These are phyloP conservation scores for Phytophthora colocasiae DNA, from an alignment of 352 stramenopile genomes.

Conservation along the genomic window DNA sequence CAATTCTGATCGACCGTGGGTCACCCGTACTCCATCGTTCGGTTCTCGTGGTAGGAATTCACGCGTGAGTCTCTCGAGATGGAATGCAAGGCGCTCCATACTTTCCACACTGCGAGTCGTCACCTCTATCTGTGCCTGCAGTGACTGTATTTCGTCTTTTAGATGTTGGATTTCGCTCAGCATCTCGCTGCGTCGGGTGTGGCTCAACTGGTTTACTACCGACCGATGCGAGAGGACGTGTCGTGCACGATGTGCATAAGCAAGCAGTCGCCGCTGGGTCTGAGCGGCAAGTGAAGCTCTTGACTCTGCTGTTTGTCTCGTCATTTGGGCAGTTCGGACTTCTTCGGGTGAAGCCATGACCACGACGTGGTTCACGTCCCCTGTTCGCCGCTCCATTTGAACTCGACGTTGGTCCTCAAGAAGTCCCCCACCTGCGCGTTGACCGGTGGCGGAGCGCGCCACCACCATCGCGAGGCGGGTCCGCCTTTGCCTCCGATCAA, in stretches of 20 bases:
- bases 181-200: slow-evolving; percentile 40
- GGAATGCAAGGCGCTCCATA: slow-evolving; percentile 47
- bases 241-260: slow-evolving; percentile 32
- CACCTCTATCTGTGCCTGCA: slow-evolving; percentile 48
- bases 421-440: neutral
- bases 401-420: slow-evolving; percentile 17
- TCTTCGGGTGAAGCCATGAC: slow-evolving; percentile 32
- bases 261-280: slow-evolving; percentile 28
- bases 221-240: slow-evolving; percentile 30
- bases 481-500: slow-evolving; percentile 17
- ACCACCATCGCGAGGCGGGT: slow-evolving; percentile 29
- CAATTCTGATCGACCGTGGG: neutral
- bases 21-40: neutral
- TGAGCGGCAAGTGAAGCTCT: slow-evolving; percentile 2
- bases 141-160: slow-evolving; percentile 30
- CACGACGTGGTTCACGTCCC: slow-evolving; percentile 20
- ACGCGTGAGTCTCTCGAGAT: slow-evolving; percentile 39
- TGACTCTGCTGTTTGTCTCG: neutral
- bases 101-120: slow-evolving; percentile 44
- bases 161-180: slow-evolving; percentile 46
- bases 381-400: slow-evolving; percentile 25
- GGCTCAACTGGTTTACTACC: slow-evolving; percentile 28
- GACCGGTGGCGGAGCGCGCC: slow-evolving; percentile 14
- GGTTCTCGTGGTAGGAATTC: slow-evolving; percentile 15
- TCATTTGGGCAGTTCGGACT: slow-evolving; percentile 6